phyloP scores from a whole-genome alignment of 345 rosid genomes.

The Pistacia integerrima region DNA sequence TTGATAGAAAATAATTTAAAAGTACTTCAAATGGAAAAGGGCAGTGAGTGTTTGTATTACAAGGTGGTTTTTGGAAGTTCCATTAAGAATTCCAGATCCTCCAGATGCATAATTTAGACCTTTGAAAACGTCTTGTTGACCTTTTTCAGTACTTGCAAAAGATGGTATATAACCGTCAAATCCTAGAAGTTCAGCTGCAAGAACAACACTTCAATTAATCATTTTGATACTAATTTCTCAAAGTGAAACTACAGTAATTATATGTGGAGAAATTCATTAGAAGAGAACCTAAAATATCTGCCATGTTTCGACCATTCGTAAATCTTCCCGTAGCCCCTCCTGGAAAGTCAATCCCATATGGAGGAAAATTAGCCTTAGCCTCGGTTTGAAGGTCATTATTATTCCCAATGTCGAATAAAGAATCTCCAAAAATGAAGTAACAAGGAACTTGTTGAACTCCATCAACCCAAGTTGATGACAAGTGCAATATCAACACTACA shows the following conservation, averaged over 20 bases:
- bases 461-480: background rate
- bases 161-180: conserved; percentile 44
- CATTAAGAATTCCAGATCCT: conserved; percentile 56
- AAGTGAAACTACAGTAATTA: background rate
- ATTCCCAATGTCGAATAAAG: conserved; percentile 62
- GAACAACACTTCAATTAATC: background rate
- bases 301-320: conserved; percentile 51
- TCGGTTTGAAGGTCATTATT: conserved; percentile 47
- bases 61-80: conserved; percentile 43
- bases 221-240: background rate
- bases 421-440: conserved; percentile 72
- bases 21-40: too few species aligned
- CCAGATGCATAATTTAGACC: conserved; percentile 83
- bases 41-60: conserved; percentile 24
- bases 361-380: conserved; percentile 56
- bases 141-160: conserved; percentile 24
- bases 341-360: conserved; percentile 63
- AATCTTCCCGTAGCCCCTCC: conserved; percentile 68
- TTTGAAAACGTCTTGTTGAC: conserved; percentile 23
- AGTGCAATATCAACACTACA: background rate
- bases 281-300: conserved; percentile 50
- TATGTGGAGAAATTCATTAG: background rate
- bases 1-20: too few species aligned
- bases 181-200: conserved; percentile 46
- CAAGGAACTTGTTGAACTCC: conserved; percentile 42